Evolutionary conservation across 1,284 basidiomycete species (phyloP), one percentile per base, ranked within the genome.

Genomic region (Rhodotorula sp.): DNA sequence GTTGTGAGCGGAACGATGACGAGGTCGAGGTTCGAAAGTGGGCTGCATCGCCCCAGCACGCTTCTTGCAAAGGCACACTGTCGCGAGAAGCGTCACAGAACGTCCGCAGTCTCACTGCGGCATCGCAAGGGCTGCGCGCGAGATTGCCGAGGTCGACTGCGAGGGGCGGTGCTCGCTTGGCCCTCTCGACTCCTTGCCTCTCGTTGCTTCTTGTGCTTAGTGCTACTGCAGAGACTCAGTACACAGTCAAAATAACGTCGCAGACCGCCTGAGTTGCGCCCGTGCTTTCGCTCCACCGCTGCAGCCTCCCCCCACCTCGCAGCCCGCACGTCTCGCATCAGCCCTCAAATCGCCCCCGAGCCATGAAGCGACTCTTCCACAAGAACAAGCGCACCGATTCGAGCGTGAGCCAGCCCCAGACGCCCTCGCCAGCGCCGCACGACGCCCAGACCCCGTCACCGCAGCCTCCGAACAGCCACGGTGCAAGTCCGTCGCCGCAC

Each of bases 341-440:
- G 34, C 34, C 34, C 5, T 34, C 5, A 8, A 4, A 21, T 23
- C 53, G 8, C 13, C 52, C 23, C 13, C 23, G n/a, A 14, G 44
- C 54, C 23, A 74, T 74, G 73, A 74, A 74, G 56, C 70, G 73
- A 0, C 55, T 74, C 44, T 69, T 74, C 56, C 67, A 67, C 59
- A 68, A 64, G 41, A 42, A 57, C 23, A 65, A 63, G 45, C 44
- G 10, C 21, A 21, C 2, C 16, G 42, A 49, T 54, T 23, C 45
- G 23, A 4, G 27, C 42, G 17, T 8, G 45, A n/a, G 27, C 8
- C 41, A 42, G 23, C 16, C 45, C 10, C 4, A 23, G 8, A 14
- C 44, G 12, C 21, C 53, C 5, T 16, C 62, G 13, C 50, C 55
- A 34, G 34, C 34, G 13, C 13, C 50, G 7, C 12, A 44, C 57